These are phyloP conservation scores for Gaeumannomyces sp. DNA, from an alignment of 2,329 filamentous ascomycete species.

Conservation along the genomic window DNA sequence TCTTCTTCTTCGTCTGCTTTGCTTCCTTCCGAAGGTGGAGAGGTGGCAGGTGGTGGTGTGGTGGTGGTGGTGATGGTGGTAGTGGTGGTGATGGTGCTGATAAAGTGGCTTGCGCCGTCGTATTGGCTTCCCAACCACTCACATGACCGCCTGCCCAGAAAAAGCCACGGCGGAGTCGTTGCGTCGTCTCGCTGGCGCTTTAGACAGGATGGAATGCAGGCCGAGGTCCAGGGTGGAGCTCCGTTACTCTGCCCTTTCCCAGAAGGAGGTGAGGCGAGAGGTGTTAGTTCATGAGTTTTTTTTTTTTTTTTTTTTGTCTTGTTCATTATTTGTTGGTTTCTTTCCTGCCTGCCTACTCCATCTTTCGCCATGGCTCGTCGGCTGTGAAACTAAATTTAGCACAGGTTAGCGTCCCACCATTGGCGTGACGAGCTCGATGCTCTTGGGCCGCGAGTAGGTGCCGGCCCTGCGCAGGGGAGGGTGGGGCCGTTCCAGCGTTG, in stretches of 20 bases:
- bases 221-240: neutral
- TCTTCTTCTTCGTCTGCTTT: neutral
- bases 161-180: neutral
- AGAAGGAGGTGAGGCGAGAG: no score
- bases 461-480: conserved; percentile 49
- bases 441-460: conserved; percentile 51
- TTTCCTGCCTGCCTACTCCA: neutral
- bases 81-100: neutral
- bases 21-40: neutral
- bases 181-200: neutral
- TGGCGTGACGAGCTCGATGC: conserved; percentile 58
- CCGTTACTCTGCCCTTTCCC: neutral
- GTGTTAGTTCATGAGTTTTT: no score
- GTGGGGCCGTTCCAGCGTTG: conserved; percentile 43
- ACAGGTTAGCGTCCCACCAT: conserved; percentile 40
- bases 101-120: neutral
- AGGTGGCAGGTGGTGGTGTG: neutral
- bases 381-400: neutral
- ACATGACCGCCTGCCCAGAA: neutral
- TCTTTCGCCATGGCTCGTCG: neutral
- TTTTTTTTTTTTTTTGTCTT: neutral
- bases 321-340: neutral
- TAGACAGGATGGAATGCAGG: no score
- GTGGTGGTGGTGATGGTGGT: no score
- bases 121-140: neutral